Evolutionary conservation across 2,329 filamentous ascomycete genomes (phyloP).

Genomic region (Fusarium humuli): DNA sequence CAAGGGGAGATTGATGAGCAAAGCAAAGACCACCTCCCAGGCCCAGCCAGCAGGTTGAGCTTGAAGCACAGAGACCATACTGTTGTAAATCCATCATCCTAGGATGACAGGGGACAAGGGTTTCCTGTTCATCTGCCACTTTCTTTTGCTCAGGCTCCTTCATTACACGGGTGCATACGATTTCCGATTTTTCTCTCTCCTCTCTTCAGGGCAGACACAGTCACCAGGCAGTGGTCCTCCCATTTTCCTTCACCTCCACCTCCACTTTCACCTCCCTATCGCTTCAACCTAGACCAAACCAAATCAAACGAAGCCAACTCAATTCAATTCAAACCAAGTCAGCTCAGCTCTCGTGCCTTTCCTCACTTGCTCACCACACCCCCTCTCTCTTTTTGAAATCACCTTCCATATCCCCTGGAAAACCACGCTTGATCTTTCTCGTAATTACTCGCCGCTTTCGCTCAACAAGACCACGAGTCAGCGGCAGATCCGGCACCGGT

Average conservation of each 20-base stretch:
- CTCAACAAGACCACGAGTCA: conserved; percentile 46
- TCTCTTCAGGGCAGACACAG: conserved; percentile 2
- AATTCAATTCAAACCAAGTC: not conserved
- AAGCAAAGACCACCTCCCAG: conserved; percentile 37
- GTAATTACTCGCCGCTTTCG: conserved; percentile 48
- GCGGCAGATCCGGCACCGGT: conserved; percentile 50
- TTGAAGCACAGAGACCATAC: not conserved
- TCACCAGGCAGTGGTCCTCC: conserved; percentile 34
- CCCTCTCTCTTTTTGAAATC: conserved; percentile 31
- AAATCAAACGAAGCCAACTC: not conserved
- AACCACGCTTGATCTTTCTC: conserved; percentile 32
- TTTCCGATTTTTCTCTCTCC: conserved; percentile 20
- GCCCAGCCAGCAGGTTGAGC: conserved; percentile 31
- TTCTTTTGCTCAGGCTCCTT: conserved; percentile 25
- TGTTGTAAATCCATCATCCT: conserved; percentile 1
- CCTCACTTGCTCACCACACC: conserved; percentile 30
- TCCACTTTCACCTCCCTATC: conserved; percentile 23
- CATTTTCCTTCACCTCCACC: conserved; percentile 40
- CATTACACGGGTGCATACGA: conserved; percentile 23
- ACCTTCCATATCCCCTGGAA: conserved; percentile 20
- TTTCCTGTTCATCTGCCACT: conserved; percentile 36
- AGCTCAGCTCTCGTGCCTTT: not conserved
- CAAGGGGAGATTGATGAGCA: conserved; percentile 43
- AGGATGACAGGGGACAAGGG: conserved; percentile 44
- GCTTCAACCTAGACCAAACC: conserved; percentile 1